Percentiles rank a stretch among this genome's conserved stretches.
Evolutionary conservation across 2,329 filamentous ascomycete species (phyloP).

Genomic region (Zymoseptoria passerinii): DNA sequence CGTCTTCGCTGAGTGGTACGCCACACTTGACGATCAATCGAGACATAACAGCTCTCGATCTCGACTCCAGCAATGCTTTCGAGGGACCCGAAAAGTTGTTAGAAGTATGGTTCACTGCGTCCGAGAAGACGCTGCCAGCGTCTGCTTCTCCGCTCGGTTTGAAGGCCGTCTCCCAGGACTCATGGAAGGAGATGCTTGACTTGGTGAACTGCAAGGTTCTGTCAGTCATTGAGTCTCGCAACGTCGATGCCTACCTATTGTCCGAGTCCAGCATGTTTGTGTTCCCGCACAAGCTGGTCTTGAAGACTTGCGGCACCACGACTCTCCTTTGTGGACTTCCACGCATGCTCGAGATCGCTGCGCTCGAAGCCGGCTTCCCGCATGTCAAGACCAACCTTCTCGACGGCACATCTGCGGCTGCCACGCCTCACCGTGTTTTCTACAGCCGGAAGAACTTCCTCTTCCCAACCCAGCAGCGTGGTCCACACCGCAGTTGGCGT

Average conservation of each 20-base stretch:
- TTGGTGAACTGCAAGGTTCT: constrained; percentile 98
- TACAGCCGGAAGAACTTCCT: constrained; percentile 99
- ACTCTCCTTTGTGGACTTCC: constrained; percentile 84
- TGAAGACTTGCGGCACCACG: constrained; percentile 97
- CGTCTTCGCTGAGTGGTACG: constrained; percentile 66
- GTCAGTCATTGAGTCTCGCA: constrained; percentile 84
- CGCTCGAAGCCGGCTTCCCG: constrained; percentile 79
- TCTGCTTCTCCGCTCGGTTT: constrained; percentile 66
- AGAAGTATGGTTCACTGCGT: constrained; percentile 94
- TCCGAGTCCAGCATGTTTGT: constrained; percentile 99
- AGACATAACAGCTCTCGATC: constrained; percentile 72
- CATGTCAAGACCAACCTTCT: constrained; percentile 61
- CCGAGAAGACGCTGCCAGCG: constrained; percentile 61
- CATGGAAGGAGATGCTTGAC: constrained; percentile 95
- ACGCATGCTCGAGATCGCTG: constrained; percentile 86
- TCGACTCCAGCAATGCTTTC: constrained; percentile 93
- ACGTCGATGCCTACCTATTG: constrained; percentile 90
- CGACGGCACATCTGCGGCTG: constrained; percentile 62
- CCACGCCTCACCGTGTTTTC: constrained; percentile 90
- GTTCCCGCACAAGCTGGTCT: constrained; percentile 97
- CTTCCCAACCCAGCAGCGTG: constrained; percentile 87
- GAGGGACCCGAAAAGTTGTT: constrained; percentile 97
- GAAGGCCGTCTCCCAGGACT: constrained; percentile 74
- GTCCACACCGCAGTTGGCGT: constrained; percentile 94
- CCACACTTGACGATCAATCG: constrained; percentile 95